phyloP scores from a whole-genome alignment of 2,329 filamentous ascomycete species.

The Escovopsis sp. region DNA sequence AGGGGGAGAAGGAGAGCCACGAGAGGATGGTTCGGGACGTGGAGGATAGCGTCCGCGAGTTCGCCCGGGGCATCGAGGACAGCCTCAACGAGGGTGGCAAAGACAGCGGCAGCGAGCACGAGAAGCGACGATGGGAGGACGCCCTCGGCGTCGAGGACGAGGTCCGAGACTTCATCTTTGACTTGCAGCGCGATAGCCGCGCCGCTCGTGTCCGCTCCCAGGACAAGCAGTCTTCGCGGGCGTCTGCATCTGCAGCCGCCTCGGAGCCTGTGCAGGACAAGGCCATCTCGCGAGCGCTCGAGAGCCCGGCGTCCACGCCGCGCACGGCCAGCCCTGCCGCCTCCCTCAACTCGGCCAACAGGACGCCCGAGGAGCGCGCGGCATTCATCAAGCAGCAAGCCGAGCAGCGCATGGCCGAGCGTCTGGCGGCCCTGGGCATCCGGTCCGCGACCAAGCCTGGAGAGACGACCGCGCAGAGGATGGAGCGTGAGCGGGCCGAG shows the following conservation, averaged over 20 bases:
- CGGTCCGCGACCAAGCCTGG: conserved; percentile 65
- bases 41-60: conserved; percentile 87
- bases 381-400: conserved; percentile 96
- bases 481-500: conserved; percentile 78
- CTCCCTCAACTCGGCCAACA: conserved; percentile 63
- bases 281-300: conserved; percentile 11
- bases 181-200: conserved; percentile 75
- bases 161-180: conserved; percentile 94
- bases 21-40: conserved; percentile 95
- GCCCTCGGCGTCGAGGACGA: conserved; percentile 91
- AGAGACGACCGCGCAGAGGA: conserved; percentile 68
- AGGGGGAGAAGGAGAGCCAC: conserved; percentile 80
- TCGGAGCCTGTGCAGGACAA: conserved; percentile 28
- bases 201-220: conserved; percentile 51
- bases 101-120: conserved; percentile 69
- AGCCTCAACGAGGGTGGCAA: conserved; percentile 68
- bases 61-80: conserved; percentile 70
- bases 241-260: conserved; percentile 24
- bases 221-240: conserved; percentile 35
- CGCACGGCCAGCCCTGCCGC: conserved; percentile 31
- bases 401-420: conserved; percentile 91
- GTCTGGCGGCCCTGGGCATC: conserved; percentile 82
- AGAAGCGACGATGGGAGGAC: conserved; percentile 89
- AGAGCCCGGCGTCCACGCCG: conserved; percentile 37
- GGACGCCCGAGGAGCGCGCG: conserved; percentile 82